Percentiles rank a stretch among this genome's conserved stretches.
phyloP scores from a whole-genome alignment of 768 basidiomycete genomes.

The Suillus placidus region DNA sequence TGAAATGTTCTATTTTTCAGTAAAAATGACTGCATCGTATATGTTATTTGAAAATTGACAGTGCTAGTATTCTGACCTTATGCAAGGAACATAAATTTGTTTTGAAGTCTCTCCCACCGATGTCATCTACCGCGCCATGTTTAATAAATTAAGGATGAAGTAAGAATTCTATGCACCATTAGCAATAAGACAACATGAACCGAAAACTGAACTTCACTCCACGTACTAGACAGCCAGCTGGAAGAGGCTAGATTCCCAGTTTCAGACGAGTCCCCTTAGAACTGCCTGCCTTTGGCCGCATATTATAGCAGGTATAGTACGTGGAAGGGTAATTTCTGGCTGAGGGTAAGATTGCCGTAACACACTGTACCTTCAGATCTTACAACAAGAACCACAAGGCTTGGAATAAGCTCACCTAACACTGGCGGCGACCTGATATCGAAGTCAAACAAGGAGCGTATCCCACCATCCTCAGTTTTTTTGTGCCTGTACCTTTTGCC shows the following conservation, averaged over 20 bases:
- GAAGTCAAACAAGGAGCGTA: neutral
- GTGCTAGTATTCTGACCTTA: neutral
- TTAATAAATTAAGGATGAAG: no score
- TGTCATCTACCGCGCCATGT: no score
- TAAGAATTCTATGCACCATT: no score
- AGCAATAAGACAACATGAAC: neutral
- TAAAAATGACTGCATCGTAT: neutral
- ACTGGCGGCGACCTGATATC: neutral
- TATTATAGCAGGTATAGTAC: no score
- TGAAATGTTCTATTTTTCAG: neutral
- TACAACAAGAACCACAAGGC: neutral
- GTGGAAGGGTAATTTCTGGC: neutral
- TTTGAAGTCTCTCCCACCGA: no score
- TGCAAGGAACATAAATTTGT: no score
- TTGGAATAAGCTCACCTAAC: neutral
- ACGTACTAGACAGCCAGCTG: no score
- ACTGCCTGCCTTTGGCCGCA: neutral
- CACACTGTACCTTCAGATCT: neutral
- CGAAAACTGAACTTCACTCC: neutral
- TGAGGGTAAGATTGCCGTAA: neutral
- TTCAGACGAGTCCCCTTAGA: neutral
- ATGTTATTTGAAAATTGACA: no score
- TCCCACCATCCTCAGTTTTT: neutral
- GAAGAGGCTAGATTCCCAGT: neutral
- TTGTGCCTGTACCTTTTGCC: neutral